These are phyloP conservation scores for Massariosphaeria phaeospora DNA, from an alignment of 495 filamentous ascomycete species.

Conservation along the genomic window DNA sequence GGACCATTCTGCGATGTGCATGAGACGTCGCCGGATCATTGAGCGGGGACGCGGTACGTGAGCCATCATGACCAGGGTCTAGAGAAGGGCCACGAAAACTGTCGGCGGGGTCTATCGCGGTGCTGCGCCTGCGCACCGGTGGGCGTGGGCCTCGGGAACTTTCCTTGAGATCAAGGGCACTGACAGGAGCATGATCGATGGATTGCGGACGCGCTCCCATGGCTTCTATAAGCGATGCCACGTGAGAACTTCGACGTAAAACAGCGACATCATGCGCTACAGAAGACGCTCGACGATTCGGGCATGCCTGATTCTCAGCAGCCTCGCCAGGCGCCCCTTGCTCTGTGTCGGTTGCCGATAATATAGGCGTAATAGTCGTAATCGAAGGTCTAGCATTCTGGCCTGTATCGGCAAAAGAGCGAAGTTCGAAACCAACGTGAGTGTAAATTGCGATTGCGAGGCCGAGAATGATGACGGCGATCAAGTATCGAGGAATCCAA, in stretches of 20 bases:
- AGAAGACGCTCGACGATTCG: constrained; percentile 22
- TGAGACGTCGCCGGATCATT: neutral
- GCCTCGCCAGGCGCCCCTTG: neutral
- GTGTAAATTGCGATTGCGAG: constrained; percentile 64
- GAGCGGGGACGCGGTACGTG: neutral
- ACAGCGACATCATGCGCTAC: constrained; percentile 34
- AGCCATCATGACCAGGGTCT: neutral
- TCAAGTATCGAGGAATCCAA: constrained; percentile 69
- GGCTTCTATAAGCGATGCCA: neutral
- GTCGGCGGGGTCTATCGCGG: too few relatives aligned
- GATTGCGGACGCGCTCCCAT: too few relatives aligned
- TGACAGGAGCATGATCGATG: too few relatives aligned
- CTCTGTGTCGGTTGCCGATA: neutral
- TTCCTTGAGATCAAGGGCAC: too few relatives aligned
- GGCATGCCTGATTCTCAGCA: neutral
- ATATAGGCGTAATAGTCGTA: constrained; percentile 4
- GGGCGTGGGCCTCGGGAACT: too few relatives aligned
- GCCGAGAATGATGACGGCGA: constrained; percentile 55
- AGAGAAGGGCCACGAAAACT: too few relatives aligned
- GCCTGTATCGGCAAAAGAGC: constrained; percentile 1
- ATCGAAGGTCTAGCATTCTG: constrained; percentile 2
- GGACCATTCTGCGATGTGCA: constrained; percentile 14
- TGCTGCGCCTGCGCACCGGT: too few relatives aligned
- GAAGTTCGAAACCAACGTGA: constrained; percentile 54
- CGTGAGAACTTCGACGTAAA: constrained; percentile 3